Percentiles rank a stretch among this genome's conserved stretches.
phyloP scores from a whole-genome alignment of 1,139 yeast species.

The Yamadazyma mexicana region DNA sequence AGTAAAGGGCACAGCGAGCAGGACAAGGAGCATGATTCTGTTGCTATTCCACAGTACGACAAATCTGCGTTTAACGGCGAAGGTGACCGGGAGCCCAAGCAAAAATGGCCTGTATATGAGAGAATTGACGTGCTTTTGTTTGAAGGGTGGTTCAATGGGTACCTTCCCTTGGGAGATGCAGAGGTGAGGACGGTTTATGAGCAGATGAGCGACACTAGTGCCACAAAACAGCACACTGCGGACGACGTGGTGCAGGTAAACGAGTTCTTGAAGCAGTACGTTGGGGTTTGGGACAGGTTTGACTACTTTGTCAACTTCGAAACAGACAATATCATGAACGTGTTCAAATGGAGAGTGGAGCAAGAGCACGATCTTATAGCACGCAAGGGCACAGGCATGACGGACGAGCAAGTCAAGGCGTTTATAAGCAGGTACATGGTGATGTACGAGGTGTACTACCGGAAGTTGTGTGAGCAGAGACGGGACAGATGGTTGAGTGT shows the following conservation, averaged over 20 bases:
- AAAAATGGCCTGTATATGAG: conserved; percentile 32
- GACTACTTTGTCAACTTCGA: conserved; percentile 60
- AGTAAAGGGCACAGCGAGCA: too few species aligned
- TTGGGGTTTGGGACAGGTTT: conserved; percentile 56
- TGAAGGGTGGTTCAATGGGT: conserved; percentile 97
- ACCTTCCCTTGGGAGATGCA: conserved; percentile 38
- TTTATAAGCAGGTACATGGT: conserved; percentile 90
- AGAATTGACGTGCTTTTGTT: conserved; percentile 64
- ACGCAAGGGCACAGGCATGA: conserved; percentile 71
- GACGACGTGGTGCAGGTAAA: conserved; percentile 48
- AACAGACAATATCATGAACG: conserved; percentile 60
- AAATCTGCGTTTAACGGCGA: conserved; percentile 71
- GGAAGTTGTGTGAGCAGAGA: conserved; percentile 20
- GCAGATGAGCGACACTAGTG: conserved; percentile 18
- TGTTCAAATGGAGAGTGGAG: conserved; percentile 78
- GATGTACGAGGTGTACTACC: conserved; percentile 69
- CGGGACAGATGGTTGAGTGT: conserved; percentile 5
- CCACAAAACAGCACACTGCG: conserved; percentile 24
- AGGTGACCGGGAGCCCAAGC: conserved; percentile 65
- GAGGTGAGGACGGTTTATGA: conserved; percentile 24
- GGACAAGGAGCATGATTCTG: conserved; percentile 13
- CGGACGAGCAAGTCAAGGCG: conserved; percentile 59
- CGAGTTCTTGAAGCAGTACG: conserved; percentile 47
- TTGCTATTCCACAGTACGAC: conserved; percentile 70
- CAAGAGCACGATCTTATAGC: conserved; percentile 74